Evolutionary conservation across 768 basidiomycete species (phyloP).

Genomic region (Lentinula raphanica): DNA sequence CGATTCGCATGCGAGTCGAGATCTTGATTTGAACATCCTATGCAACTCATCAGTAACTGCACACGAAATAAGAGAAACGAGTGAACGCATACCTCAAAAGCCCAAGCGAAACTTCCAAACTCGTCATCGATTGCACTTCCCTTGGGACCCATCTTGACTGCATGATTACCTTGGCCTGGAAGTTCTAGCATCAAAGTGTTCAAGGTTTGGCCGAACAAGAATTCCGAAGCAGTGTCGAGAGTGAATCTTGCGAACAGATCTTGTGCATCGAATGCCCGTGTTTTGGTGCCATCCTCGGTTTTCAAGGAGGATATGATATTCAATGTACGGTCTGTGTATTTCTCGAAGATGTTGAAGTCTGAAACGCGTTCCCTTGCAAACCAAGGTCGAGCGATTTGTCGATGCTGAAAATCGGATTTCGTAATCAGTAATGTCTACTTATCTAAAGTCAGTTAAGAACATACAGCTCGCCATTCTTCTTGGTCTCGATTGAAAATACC

Average conservation of each 20-base stretch:
- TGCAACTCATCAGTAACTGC: not conserved
- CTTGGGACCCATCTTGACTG: constrained; percentile 22
- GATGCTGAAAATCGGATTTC: constrained; percentile 29
- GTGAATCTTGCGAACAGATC: constrained; percentile 36
- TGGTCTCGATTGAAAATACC: constrained; percentile 53
- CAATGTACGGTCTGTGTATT: constrained; percentile 21
- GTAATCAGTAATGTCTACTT: too few relatives aligned
- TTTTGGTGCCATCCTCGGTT: constrained; percentile 21
- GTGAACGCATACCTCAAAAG: constrained; percentile 24
- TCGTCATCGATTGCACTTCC: constrained; percentile 32
- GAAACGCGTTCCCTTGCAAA: constrained; percentile 43
- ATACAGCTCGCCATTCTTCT: constrained; percentile 21
- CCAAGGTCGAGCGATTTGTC: constrained; percentile 43
- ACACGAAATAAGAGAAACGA: not conserved
- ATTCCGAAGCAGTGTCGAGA: constrained; percentile 41
- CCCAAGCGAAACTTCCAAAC: constrained; percentile 36
- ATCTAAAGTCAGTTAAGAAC: too few relatives aligned
- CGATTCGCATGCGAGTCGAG: constrained; percentile 1
- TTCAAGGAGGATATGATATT: constrained; percentile 3
- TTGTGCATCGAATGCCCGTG: constrained; percentile 16
- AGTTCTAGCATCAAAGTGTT: constrained; percentile 33
- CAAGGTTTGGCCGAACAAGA: constrained; percentile 41
- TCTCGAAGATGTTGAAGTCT: constrained; percentile 43
- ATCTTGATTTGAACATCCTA: constrained; percentile 7
- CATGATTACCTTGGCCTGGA: constrained; percentile 20